Percentiles rank a stretch among this genome's conserved stretches.
Conservation (phyloP, 306 rosid species). For the Medicago ruthenica region DNA sequence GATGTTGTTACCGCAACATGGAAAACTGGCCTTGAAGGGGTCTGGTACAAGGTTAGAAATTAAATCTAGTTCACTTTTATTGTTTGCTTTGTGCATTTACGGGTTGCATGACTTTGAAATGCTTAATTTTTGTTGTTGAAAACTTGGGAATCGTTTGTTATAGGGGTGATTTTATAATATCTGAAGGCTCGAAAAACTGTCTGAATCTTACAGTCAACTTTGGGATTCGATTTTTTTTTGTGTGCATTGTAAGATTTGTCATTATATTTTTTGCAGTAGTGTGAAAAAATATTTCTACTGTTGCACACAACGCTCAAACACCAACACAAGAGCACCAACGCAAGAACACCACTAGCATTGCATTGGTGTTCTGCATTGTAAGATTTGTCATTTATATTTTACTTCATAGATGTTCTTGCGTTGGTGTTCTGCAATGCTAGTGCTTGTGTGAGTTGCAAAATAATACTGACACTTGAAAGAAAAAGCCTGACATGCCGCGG, state of each 20-base stretch:
- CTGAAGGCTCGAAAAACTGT: constrained; percentile 2
- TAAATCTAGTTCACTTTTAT: constrained; percentile 31
- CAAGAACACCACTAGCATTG: too few relatives aligned
- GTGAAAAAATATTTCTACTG: neutral
- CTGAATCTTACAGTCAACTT: constrained; percentile 6
- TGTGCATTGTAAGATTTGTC: neutral
- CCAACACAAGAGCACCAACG: too few relatives aligned
- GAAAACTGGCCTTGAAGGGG: constrained; percentile 98
- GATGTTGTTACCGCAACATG: constrained; percentile 95
- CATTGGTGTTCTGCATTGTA: too few relatives aligned
- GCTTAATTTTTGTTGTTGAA: neutral
- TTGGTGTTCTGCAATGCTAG: neutral
- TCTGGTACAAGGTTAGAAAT: constrained; percentile 90
- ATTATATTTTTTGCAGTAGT: neutral
- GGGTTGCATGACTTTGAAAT: constrained; percentile 27
- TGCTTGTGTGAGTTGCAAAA: constrained; percentile 11
- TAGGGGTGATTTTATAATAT: constrained; percentile 26
- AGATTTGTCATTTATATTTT: too few relatives aligned
- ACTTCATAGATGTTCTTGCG: neutral
- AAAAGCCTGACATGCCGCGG: neutral
- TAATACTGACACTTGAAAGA: neutral
- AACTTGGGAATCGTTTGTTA: constrained; percentile 2
- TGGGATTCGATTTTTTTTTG: neutral
- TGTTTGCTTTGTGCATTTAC: constrained; percentile 22
- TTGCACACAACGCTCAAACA: too few relatives aligned